A percentile compares a stretch with the other conserved stretches of the same genome.
Evolutionary conservation across 163 green algal species (phyloP).

Genomic region (Chlorella variabilis): DNA sequence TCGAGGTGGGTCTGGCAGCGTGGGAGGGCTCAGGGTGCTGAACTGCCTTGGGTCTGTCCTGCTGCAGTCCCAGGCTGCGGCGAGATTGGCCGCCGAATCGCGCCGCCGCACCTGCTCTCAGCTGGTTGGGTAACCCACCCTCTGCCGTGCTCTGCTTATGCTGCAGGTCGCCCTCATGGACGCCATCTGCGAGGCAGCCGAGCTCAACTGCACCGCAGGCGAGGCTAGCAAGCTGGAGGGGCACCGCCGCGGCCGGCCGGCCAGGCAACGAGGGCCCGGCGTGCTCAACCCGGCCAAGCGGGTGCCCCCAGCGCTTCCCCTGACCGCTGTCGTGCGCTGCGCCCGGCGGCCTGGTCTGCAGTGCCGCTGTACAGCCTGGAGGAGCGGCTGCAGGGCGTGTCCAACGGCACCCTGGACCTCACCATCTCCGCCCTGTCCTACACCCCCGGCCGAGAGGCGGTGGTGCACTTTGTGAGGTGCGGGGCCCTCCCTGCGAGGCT

Average conservation of each 20-base stretch:
- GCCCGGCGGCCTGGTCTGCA: slow-evolving; percentile 1
- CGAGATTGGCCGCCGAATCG: too few relatives aligned
- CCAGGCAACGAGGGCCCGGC: too few relatives aligned
- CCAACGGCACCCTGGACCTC: slow-evolving; percentile 4
- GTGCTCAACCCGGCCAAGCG: too few relatives aligned
- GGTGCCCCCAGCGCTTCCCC: background rate
- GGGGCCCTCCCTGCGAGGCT: too few relatives aligned
- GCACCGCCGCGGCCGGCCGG: background rate
- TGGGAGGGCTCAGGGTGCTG: background rate
- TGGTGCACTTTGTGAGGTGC: slow-evolving; percentile 1
- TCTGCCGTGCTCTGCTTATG: too few relatives aligned
- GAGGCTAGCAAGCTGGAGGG: too few relatives aligned
- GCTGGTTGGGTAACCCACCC: too few relatives aligned
- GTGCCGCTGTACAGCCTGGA: slow-evolving; percentile 2
- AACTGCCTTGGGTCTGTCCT: background rate
- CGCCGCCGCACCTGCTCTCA: too few relatives aligned
- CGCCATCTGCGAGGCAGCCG: background rate
- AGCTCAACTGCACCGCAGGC: slow-evolving; percentile 8
- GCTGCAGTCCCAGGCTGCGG: too few relatives aligned
- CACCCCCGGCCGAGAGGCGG: background rate
- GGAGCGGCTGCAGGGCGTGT: background rate
- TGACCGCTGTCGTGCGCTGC: background rate
- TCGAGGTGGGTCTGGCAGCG: background rate
- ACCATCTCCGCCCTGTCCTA: slow-evolving; percentile 1
- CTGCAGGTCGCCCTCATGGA: slow-evolving; percentile 16